A percentile compares a stretch with the other conserved stretches of the same genome.
phyloP scores from a whole-genome alignment of 148 eudicot species.

The Fallopia convolvulus region DNA sequence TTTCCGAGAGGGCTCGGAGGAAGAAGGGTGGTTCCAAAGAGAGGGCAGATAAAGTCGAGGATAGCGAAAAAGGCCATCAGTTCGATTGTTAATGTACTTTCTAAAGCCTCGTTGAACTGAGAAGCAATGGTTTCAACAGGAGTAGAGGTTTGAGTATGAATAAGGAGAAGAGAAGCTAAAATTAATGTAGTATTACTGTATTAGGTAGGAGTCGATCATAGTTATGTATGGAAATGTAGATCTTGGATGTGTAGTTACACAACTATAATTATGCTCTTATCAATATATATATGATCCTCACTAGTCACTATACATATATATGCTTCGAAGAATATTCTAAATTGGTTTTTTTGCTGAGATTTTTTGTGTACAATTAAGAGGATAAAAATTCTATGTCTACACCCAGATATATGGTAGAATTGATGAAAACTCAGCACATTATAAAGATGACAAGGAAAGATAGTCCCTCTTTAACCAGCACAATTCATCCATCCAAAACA shows the following conservation, averaged over 20 bases:
- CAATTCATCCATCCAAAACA: too few species aligned
- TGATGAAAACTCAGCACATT: too few species aligned
- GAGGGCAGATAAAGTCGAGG: constrained; percentile 34
- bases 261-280: not conserved
- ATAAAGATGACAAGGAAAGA: too few species aligned
- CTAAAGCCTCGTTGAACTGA: constrained; percentile 1
- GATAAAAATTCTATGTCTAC: too few species aligned
- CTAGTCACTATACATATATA: too few species aligned
- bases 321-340: not conserved
- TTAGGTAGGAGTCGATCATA: not conserved
- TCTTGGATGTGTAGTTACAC: constrained; percentile 8
- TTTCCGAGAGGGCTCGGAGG: not conserved
- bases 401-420: too few species aligned
- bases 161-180: not conserved
- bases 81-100: constrained; percentile 17
- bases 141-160: constrained; percentile 6
- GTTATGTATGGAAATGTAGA: constrained; percentile 1
- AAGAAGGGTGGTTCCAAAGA: constrained; percentile 16
- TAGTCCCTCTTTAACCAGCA: too few species aligned
- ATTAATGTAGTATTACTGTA: too few species aligned
- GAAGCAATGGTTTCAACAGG: not conserved
- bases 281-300: not conserved
- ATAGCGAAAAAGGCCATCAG: constrained; percentile 26
- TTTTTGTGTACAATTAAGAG: too few species aligned
- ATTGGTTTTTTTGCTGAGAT: too few species aligned